phyloP scores from a whole-genome alignment of 768 basidiomycete genomes.

The Podaxis pistillaris region DNA sequence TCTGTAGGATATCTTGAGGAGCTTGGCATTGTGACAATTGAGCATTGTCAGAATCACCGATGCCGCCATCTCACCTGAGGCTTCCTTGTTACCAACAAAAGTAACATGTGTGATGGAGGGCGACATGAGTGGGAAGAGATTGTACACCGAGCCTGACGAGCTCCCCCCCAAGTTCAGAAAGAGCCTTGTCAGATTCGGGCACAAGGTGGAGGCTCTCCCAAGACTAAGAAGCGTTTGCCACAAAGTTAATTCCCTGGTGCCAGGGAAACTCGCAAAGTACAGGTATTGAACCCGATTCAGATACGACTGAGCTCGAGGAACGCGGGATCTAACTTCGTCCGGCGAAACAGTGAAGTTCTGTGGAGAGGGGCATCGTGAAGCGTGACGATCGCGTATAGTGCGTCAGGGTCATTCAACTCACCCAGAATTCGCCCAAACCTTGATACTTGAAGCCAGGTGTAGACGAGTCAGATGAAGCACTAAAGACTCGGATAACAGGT shows the following conservation, averaged over 20 bases:
- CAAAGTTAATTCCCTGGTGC: neutral
- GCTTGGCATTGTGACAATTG: neutral
- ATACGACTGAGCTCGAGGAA: neutral
- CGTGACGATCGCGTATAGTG: no score
- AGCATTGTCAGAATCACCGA: neutral
- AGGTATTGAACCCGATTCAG: neutral
- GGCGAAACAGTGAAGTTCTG: neutral
- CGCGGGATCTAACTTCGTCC: neutral
- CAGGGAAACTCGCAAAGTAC: neutral
- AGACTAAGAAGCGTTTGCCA: neutral
- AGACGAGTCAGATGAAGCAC: neutral
- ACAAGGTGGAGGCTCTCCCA: neutral
- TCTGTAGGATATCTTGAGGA: neutral
- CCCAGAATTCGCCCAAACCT: neutral
- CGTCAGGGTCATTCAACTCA: neutral
- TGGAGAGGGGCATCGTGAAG: no score
- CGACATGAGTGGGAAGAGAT: neutral
- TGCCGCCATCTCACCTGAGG: neutral
- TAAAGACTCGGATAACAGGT: neutral
- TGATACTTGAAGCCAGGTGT: neutral
- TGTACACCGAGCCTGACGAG: neutral
- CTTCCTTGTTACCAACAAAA: neutral
- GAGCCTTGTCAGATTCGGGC: constrained; percentile 1
- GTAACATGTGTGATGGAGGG: neutral
- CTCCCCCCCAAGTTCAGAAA: neutral